phyloP scores from a whole-genome alignment of 371 early-diverging fungal genomes.

The Zopfochytrium polystomum region DNA sequence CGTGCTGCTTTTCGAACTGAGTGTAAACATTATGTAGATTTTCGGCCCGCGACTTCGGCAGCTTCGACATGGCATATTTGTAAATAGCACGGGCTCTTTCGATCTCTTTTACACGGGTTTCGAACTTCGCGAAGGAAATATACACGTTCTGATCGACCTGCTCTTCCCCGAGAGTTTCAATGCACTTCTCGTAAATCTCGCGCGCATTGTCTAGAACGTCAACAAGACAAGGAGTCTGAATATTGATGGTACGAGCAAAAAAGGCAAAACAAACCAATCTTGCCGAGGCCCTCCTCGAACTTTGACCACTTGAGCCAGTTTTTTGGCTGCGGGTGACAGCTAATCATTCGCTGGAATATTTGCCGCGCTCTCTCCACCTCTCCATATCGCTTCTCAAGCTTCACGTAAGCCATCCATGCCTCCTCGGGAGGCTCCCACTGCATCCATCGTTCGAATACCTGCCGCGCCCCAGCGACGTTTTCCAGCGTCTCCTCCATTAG shows the following conservation, averaged over 20 bases:
- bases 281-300: conserved; percentile 84
- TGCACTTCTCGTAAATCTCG: conserved; percentile 77
- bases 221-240: background rate
- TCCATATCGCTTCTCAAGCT: conserved; percentile 86
- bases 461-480: conserved; percentile 83
- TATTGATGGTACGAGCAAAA: background rate
- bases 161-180: conserved; percentile 85
- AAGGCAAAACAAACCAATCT: conserved; percentile 46
- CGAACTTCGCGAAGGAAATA: conserved; percentile 93
- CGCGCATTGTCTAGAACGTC: conserved; percentile 66
- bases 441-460: conserved; percentile 98
- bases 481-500: conserved; percentile 96
- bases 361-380: conserved; percentile 80
- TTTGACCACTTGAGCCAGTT: conserved; percentile 95
- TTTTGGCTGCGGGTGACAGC: conserved; percentile 86
- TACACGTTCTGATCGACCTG: conserved; percentile 86
- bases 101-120: conserved; percentile 80
- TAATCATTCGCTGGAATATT: conserved; percentile 82
- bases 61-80: conserved; percentile 85
- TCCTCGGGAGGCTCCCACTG: conserved; percentile 92
- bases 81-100: conserved; percentile 94
- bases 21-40: conserved; percentile 88
- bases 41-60: conserved; percentile 76
- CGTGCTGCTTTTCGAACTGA: conserved; percentile 94
- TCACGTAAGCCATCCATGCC: conserved; percentile 92